Base-by-base conservation (phyloP, 2,329 filamentous ascomycete species). In the Orbilia blumenaviensis region DNA sequence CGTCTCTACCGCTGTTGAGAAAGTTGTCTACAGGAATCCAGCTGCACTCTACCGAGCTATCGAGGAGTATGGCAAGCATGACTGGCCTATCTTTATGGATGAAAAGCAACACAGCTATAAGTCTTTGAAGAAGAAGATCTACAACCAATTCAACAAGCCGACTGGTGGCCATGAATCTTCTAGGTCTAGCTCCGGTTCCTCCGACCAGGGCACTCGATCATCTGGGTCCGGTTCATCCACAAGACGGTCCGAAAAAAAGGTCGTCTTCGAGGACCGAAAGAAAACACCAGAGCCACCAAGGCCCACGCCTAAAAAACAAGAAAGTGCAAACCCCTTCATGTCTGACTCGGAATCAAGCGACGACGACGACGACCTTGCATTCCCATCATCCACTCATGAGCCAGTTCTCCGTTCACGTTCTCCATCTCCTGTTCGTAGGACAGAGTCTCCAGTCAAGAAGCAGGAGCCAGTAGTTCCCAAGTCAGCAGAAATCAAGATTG, bases 101-200 rank as follows among this genome's bases (percentile, higher is more conserved):
- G 80, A 80, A 54, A 78, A 78, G 32, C 80, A 80, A 34, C 80
- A 81, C 52, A 79, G 78, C 54, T 81, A 81, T 63, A 58, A 64
- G 2, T 72, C 77, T 16, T 56, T 81, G 46, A 79, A 79, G 46
- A 77, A 66, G 41, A 77, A 76, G 38, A 74, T 78, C 10, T 73
- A 48, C 38, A 71, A 77, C 23, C 73, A 77, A 18, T 74, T 77
- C 63, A 78, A 72, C 60, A 78, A 77, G 7, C 66, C 64, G 7
- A 36, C 64, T 14, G 66, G 52, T 41, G 72, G 64, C 44, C 48
- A 76, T 12, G 64, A 68, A 29, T 76, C 72, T 42, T 60, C 64
- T 9, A 69, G 68, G n/a, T 76, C 72, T 21, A 76, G 72, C 50
- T 76, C 72, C 29, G 71, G 71, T 16, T 75, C 71, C 8, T 75